Base-by-base conservation (phyloP, 805 yeast species). In the Tetrapisispora fleetii region DNA sequence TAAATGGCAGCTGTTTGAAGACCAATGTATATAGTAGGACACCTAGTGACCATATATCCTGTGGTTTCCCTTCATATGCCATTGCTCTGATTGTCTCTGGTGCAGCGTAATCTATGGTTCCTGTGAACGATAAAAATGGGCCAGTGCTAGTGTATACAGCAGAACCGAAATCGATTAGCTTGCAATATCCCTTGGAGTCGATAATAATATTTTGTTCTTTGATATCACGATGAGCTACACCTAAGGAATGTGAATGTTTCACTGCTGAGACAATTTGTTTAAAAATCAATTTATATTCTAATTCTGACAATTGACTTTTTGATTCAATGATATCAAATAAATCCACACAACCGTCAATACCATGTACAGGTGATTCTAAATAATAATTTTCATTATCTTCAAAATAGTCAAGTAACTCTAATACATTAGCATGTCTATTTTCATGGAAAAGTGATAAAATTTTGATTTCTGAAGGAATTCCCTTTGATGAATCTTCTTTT, bases 41-140 rank as follows among this genome's bases (percentile, higher is more conserved):
- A 0, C 99, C 99, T 59, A 91, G 72, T 0, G 98, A 95, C 98
- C 98, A 93, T 1, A 89, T 81, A 67, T 91, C 99, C 64, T 91
- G 99, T 2, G 95, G 91, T 62, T 79, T 83, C 16, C 98, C 99
- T 46, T 80, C 86, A 58, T 91, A 93, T 24, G 88, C 82, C 50
- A 80, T 80, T 1, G 98, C 99, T 46, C 80, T 76, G 32, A 93
- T 71, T 0, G 91, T 95, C 64, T 91, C 99, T 0, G 99, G 98
- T 0, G 97, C 93, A 0, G 98, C 97, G 64, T 90, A 91, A 64
- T 93, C 97, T 35, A 91, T 80, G 0, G 99, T 91, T 1, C 99
- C 98, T 1, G 91, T 97, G 68, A 91, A 91, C 2, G 90, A 95
- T 54, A 89, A 95, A 67, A 91, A 91, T 3, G 98, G 98, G 0